Percentiles rank a stretch among this genome's conserved stretches.
These are phyloP conservation scores for Hypoxylon sp. DNA, from an alignment of 2,329 filamentous ascomycete genomes.

Conservation along the genomic window DNA sequence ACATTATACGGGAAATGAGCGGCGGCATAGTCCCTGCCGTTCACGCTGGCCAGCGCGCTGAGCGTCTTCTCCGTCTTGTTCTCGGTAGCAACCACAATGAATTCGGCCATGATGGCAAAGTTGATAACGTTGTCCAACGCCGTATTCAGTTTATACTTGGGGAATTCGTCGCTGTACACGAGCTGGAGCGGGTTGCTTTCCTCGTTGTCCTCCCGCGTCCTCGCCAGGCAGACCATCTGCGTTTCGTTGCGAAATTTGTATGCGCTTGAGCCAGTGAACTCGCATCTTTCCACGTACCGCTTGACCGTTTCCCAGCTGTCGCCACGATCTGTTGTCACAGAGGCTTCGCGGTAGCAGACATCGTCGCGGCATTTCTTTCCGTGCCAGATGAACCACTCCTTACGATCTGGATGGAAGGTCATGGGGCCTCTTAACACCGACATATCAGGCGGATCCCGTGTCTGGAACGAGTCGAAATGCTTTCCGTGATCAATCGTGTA, in stretches of 20 bases:
- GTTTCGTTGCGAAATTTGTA: slow-evolving; percentile 61
- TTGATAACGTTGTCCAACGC: slow-evolving; percentile 77
- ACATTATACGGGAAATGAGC: slow-evolving; percentile 90
- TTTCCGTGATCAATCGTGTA: slow-evolving; percentile 84
- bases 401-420: slow-evolving; percentile 83
- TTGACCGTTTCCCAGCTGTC: slow-evolving; percentile 79
- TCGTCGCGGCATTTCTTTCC: slow-evolving; percentile 72
- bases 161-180: slow-evolving; percentile 80
- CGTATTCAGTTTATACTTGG: slow-evolving; percentile 67
- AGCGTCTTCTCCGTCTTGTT: slow-evolving; percentile 73
- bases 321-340: slow-evolving; percentile 80
- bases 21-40: slow-evolving; percentile 81
- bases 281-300: slow-evolving; percentile 79
- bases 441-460: slow-evolving; percentile 62
- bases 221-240: slow-evolving; percentile 69
- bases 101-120: slow-evolving; percentile 96
- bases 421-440: slow-evolving; percentile 57
- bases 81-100: slow-evolving; percentile 85
- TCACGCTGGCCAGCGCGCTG: slow-evolving; percentile 81
- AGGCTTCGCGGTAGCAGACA: slow-evolving; percentile 76
- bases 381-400: slow-evolving; percentile 92
- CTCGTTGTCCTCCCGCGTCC: slow-evolving; percentile 70
- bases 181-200: slow-evolving; percentile 71
- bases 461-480: slow-evolving; percentile 76
- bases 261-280: slow-evolving; percentile 77